Base-by-base conservation (phyloP, 768 basidiomycete genomes). In the Naganishia kalamii region DNA sequence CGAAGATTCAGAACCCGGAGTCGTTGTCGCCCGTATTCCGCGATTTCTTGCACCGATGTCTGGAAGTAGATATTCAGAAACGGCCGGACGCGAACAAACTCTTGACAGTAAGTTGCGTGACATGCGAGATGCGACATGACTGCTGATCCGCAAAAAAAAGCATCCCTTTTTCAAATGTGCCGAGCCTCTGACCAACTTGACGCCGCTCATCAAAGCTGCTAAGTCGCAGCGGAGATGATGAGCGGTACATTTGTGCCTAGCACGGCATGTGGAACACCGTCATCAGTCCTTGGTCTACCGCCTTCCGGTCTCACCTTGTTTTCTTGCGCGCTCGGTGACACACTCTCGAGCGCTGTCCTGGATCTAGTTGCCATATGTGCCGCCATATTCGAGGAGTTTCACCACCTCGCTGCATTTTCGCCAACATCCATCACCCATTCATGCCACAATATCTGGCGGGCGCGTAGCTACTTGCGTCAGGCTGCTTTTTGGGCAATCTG, bases 61-160 rank as follows among this genome's bases (percentile, higher is more conserved):
- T 98, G 49, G 92, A 96, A 72, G 96, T 98, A 19, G 92, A 97
- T 72, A 88, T 90, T 15, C 93, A 98, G 76, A 92, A 89, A 79
- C 83, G 96, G 65, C 94, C 92, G 0, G 87, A 84, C 54, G 92
- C 93, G 2, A 86, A 86, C 1, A 84, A 87, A 71, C 81, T 96
- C 27, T 80, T 96, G 47, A 82, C 85, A 78, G 91, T 92, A 68
- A 66, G 84, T 74, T 63, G 62, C 21, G 64, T 72, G 48, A 12
- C 30, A 35, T 29, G 17, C 19, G 8, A 23, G 35, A 10, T 40
- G 12, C n/a, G n/a, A n/a, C n/a, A n/a, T n/a, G n/a, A 21, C 21
- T 65, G 37, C 7, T n/a, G 8, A 13, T 62, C 40, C 23, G 27
- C 37, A 23, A n/a, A 27, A 17, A 6, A 13, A 25, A 90, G 85